A percentile compares a stretch with the other conserved stretches of the same genome.
phyloP scores from a whole-genome alignment of 768 basidiomycete species.

The Melanogaster broomeanus region DNA sequence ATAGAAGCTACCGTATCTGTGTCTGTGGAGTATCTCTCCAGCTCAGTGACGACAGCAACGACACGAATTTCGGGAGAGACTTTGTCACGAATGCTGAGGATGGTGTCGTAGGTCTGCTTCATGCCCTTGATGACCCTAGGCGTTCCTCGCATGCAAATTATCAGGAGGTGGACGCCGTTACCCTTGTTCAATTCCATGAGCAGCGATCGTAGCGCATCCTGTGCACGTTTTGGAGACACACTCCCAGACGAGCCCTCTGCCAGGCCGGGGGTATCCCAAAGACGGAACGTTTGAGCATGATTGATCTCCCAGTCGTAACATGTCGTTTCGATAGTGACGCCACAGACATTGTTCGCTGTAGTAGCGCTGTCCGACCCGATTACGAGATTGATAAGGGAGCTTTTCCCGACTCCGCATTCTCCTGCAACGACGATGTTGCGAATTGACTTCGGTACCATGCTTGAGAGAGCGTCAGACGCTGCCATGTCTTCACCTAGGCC shows the following conservation, averaged over 20 bases:
- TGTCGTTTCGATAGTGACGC: slow-evolving; percentile 4
- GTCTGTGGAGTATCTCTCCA: slow-evolving; percentile 17
- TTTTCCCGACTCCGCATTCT: slow-evolving; percentile 13
- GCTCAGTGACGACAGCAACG: slow-evolving; percentile 20
- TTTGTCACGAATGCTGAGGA: slow-evolving; percentile 1
- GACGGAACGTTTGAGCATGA: slow-evolving; percentile 2
- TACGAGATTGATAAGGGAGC: slow-evolving; percentile 13
- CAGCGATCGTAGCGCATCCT: slow-evolving; percentile 1
- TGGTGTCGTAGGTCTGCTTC: slow-evolving; percentile 6
- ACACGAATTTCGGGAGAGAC: slow-evolving; percentile 7
- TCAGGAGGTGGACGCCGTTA: slow-evolving; percentile 6
- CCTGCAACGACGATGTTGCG: slow-evolving; percentile 10
- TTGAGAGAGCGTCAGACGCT: neutral
- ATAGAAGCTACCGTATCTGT: no score
- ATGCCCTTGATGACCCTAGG: slow-evolving; percentile 3
- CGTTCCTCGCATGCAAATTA: slow-evolving; percentile 5
- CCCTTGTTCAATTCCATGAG: neutral
- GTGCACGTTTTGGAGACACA: neutral
- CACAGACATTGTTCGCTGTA: neutral
- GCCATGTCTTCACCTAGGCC: no score
- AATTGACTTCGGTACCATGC: neutral
- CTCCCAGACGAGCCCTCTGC: slow-evolving; percentile 5
- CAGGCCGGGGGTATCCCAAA: slow-evolving; percentile 23
- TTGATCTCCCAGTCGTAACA: neutral
- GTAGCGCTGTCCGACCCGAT: slow-evolving; percentile 14